Evolutionary conservation across 441 rosid species (phyloP), one percentile per base, ranked within the genome.

Genomic region (Metrosideros polymorpha): DNA sequence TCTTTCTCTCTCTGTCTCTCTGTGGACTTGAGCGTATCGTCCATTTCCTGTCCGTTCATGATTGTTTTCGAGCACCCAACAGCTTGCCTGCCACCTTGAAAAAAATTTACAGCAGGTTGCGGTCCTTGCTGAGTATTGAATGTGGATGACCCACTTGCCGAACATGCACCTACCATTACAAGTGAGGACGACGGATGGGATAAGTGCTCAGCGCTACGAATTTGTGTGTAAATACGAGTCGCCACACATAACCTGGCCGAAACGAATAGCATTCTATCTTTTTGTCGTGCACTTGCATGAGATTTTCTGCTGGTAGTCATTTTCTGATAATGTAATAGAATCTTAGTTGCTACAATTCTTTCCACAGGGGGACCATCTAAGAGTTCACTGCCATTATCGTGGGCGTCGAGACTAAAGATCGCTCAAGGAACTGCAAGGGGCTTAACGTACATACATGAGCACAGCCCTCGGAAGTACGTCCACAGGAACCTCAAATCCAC

Each of bases 341-440:
- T 45, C 56, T 83, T 12, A 10, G 42, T 32, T 55, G 39, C 45
- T 53, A 6, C 22, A 2, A 8, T 42, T 51, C 50, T 8, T 29
- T 51, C 86, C 89, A 85, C 90, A 94, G 98, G 93, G 56, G 96
- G 91, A 84, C 86, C 92, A 18, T 88, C 93, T 8, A 92, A 85
- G 88, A 84, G 91, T 82, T 85, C 87, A 85, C 88, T 94, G 76
- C 85, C 92, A 7, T 90, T 97, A 9, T 86, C 95, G n/a, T 97
- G 99, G 98, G 87, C 95, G 39, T 92, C 91, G 22, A 93, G 98
- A 90, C 90, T 97, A 85, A 92, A 88, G 87, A 94, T 97, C 66
- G 94, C 97, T 49, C 98, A 96, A 89, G 99, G 98, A 88, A 88
- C 93, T 14, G 97, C 99, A 7, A 91, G 97, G 85, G 99, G 97